A percentile compares a stretch with the other conserved stretches of the same genome.
These are phyloP conservation scores for Citrus trifoliata DNA, from an alignment of 345 rosid species.

Conservation along the genomic window DNA sequence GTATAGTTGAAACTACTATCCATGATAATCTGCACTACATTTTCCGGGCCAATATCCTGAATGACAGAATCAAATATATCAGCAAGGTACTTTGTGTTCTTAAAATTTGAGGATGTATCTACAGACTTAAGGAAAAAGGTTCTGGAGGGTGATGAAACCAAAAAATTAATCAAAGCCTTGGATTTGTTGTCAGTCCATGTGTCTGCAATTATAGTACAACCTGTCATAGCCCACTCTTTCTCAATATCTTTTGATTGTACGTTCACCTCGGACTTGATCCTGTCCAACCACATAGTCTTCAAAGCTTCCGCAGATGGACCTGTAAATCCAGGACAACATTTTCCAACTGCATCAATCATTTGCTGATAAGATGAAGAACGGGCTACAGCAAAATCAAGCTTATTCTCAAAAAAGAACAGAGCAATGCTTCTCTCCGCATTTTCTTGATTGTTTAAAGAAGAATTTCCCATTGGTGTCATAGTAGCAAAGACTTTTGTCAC, in stretches of 20 bases:
- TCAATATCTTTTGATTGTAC: slow-evolving; percentile 53
- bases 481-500: slow-evolving; percentile 48
- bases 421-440: slow-evolving; percentile 72
- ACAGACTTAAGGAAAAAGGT: slow-evolving; percentile 77
- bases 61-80: slow-evolving; percentile 77
- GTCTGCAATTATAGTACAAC: slow-evolving; percentile 76
- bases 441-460: slow-evolving; percentile 44
- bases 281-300: slow-evolving; percentile 61
- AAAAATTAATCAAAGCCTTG: slow-evolving; percentile 73
- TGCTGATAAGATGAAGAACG: slow-evolving; percentile 68
- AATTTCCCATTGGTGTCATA: slow-evolving; percentile 22
- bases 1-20: slow-evolving; percentile 62
- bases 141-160: slow-evolving; percentile 79
- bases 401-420: slow-evolving; percentile 80
- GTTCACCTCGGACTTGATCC: slow-evolving; percentile 58
- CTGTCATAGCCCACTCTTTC: slow-evolving; percentile 83
- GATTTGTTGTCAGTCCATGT: slow-evolving; percentile 88
- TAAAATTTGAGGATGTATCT: slow-evolving; percentile 75
- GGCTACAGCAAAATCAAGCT: slow-evolving; percentile 61
- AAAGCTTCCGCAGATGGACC: slow-evolving; percentile 57
- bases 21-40: slow-evolving; percentile 83
- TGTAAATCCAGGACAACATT: slow-evolving; percentile 50
- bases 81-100: slow-evolving; percentile 66
- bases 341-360: slow-evolving; percentile 71
- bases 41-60: slow-evolving; percentile 72